A percentile compares a stretch with the other conserved stretches of the same genome.
Evolutionary conservation across 345 rosid species (phyloP).

Genomic region (Erysimum cheiranthoides): DNA sequence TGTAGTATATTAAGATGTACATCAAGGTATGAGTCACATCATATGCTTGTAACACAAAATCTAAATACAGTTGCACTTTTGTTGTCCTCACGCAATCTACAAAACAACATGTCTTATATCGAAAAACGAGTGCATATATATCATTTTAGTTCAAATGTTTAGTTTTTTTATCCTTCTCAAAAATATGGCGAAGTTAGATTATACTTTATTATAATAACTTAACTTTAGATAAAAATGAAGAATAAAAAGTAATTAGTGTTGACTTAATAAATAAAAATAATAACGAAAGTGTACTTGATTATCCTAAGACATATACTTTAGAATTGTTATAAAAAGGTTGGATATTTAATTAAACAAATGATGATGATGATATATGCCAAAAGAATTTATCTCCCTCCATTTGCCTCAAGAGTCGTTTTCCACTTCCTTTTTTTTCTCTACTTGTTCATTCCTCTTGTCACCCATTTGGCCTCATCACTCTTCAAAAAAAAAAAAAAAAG

Average conservation of each 20-base stretch:
- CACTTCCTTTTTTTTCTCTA: constrained; percentile 28
- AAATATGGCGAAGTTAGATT: neutral
- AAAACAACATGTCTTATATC: neutral
- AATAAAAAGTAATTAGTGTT: neutral
- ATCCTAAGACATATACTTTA: constrained; percentile 29
- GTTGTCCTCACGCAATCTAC: constrained; percentile 24
- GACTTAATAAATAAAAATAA: neutral
- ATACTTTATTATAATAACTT: neutral
- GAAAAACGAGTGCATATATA: neutral
- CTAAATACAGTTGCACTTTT: constrained; percentile 15
- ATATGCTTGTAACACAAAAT: constrained; percentile 11
- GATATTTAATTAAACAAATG: constrained; percentile 10
- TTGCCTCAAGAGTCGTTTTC: constrained; percentile 42
- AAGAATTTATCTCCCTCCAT: constrained; percentile 42
- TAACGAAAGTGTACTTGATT: constrained; percentile 35
- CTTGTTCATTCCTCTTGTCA: constrained; percentile 37
- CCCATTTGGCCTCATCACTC: constrained; percentile 41
- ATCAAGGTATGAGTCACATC: constrained; percentile 28
- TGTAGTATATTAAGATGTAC: neutral
- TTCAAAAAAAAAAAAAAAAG: no score
- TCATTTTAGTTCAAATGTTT: neutral
- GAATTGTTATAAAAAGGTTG: constrained; percentile 12
- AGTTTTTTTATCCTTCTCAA: neutral
- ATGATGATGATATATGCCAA: constrained; percentile 37
- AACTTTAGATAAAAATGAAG: neutral